Base-by-base conservation (phyloP, 2,329 filamentous ascomycete genomes). In the Erysiphe neolycopersici region DNA sequence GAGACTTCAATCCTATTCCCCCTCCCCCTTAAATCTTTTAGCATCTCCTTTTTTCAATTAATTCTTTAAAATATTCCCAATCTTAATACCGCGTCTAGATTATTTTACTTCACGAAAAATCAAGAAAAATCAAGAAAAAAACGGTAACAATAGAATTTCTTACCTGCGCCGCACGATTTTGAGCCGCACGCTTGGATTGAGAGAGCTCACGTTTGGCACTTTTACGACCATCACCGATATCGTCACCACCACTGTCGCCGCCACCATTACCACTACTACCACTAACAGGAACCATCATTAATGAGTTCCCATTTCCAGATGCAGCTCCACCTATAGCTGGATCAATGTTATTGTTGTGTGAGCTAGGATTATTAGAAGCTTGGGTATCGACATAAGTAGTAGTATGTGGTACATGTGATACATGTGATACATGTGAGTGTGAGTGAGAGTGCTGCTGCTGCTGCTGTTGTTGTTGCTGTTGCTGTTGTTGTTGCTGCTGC, bases 131-230 rank as follows among this genome's bases (percentile, higher is more conserved):
- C 3, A 26, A 4, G 8, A 26, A 4, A 16, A 18, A 13, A 35
- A 35, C 10, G 42, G 38, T 12, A 29, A 17, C 40, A 16, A 44
- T 30, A 35, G 19, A 44, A 42, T 35, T 16, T 55, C 76, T 56
- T 69, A 94, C 89, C 75, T 98, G 89, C 44, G 89, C 89, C 53
- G 87, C 89, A 58, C 89, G 70, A 57, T 98, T 98, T 59, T 98
- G 89, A 10, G 89, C 89, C 26, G 89, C 89, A 51, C 89, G 79
- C 64, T 95, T 98, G 33, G 84, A 93, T 38, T 85, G 89, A 22
- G 85, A 94, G 47, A 98, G 64, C 61, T 94, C 87, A 44, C 89
- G 72, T 61, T 93, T 92, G 44, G 65, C 66, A 12, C 76, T 76
- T 61, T 89, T 87, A 43, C 76, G 69, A 49, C 75, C 71, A 49